A percentile compares a stretch with the other conserved stretches of the same genome.
Evolutionary conservation across 306 rosid genomes (phyloP).

Genomic region (Phaseolus lunatus): DNA sequence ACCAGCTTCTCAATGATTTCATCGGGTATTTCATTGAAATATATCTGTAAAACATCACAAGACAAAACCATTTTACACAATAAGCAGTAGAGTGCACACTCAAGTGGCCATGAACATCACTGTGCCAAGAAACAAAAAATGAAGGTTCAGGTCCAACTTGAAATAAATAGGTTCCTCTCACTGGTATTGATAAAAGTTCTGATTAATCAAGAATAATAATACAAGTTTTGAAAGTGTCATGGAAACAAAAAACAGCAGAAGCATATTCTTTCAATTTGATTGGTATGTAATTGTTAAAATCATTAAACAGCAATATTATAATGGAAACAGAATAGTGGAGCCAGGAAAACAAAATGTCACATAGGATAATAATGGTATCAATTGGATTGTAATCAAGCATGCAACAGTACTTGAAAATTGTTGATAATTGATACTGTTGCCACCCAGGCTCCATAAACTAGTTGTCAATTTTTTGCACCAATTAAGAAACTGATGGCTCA

Average conservation of each 20-base stretch:
- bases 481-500: background rate
- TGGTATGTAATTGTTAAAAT: conserved; percentile 22
- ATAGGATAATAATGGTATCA: background rate
- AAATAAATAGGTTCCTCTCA: conserved; percentile 19
- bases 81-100: background rate
- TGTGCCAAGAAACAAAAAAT: conserved; percentile 20
- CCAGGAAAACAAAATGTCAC: background rate
- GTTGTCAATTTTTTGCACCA: conserved; percentile 6
- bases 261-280: background rate
- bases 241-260: background rate
- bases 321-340: background rate
- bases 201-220: conserved; percentile 18
- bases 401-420: background rate
- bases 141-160: conserved; percentile 19
- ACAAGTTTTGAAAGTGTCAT: conserved; percentile 11
- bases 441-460: background rate
- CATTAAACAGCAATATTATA: background rate
- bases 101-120: background rate
- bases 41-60: conserved; percentile 67
- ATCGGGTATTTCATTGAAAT: conserved; percentile 89
- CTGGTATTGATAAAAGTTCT: background rate
- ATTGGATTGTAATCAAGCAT: background rate
- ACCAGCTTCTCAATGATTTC: conserved; percentile 89
- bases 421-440: conserved; percentile 3
- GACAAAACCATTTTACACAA: conserved; percentile 37